Percentiles rank a stretch among this genome's conserved stretches.
phyloP scores from a whole-genome alignment of 164 flowering plant species.

The Umbilicus rupestris region DNA sequence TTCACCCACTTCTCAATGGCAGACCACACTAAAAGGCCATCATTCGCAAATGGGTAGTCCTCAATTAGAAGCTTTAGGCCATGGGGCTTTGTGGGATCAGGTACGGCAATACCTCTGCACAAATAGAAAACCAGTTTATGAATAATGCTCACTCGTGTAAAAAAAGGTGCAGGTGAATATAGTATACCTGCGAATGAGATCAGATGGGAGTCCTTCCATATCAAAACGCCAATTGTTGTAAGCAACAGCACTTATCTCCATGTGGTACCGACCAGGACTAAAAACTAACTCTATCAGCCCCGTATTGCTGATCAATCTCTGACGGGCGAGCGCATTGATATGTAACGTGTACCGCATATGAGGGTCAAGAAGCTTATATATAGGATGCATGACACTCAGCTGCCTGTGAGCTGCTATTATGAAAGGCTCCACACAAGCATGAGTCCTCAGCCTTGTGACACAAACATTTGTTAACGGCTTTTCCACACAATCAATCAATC shows the following conservation, averaged over 20 bases:
- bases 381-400: constrained; percentile 22
- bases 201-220: constrained; percentile 19
- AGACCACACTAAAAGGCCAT: constrained; percentile 81
- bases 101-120: constrained; percentile 70
- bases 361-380: constrained; percentile 20
- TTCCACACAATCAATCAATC: too few relatives aligned
- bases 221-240: constrained; percentile 22
- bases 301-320: constrained; percentile 13
- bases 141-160: not conserved
- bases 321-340: constrained; percentile 17
- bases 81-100: constrained; percentile 66
- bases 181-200: constrained; percentile 18
- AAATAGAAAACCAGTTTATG: not conserved
- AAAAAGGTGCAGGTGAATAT: not conserved
- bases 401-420: constrained; percentile 17
- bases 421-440: constrained; percentile 19
- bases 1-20: constrained; percentile 70
- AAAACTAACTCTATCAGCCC: constrained; percentile 15
- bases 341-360: constrained; percentile 20
- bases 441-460: constrained; percentile 18
- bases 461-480: not conserved
- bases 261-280: constrained; percentile 13
- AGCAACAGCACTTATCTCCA: constrained; percentile 17
- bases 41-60: constrained; percentile 88
- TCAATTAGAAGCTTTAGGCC: constrained; percentile 62